phyloP scores from a whole-genome alignment of 2,329 filamentous ascomycete species.

The Fusarium illudens region DNA sequence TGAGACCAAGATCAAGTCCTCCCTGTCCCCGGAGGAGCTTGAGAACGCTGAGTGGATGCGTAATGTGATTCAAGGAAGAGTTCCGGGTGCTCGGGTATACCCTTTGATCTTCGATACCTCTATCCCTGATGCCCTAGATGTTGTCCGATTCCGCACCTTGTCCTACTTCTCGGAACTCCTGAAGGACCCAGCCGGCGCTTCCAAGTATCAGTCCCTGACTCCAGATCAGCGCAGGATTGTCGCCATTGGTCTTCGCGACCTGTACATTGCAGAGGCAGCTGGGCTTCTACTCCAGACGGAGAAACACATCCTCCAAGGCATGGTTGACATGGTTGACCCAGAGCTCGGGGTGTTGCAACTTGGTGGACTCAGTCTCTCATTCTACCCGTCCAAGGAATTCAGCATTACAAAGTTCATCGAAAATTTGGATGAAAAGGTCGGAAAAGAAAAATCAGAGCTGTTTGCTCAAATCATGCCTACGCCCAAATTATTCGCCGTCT shows the following conservation, averaged over 20 bases:
- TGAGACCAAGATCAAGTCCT: neutral
- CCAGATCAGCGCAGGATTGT: neutral
- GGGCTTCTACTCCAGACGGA: neutral
- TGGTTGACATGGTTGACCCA: neutral
- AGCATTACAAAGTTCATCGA: neutral
- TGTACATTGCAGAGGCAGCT: neutral
- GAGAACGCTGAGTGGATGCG: neutral
- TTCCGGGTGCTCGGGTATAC: neutral
- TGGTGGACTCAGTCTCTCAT: neutral
- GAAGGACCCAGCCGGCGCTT: neutral
- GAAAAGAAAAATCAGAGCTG: neutral
- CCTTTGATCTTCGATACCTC: neutral
- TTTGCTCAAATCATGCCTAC: neutral
- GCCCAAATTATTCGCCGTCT: neutral
- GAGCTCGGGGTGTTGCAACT: neutral
- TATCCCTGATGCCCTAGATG: neutral
- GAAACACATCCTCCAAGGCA: neutral
- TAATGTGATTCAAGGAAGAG: neutral
- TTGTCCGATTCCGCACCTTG: neutral
- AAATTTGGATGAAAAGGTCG: neutral
- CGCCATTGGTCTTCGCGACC: neutral
- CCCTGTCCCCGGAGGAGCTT: neutral
- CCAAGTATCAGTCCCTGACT: neutral
- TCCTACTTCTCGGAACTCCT: neutral
- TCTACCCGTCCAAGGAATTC: neutral